Evolutionary conservation across 2,329 filamentous ascomycete species (phyloP).

Genomic region (Colletotrichum tabaci): DNA sequence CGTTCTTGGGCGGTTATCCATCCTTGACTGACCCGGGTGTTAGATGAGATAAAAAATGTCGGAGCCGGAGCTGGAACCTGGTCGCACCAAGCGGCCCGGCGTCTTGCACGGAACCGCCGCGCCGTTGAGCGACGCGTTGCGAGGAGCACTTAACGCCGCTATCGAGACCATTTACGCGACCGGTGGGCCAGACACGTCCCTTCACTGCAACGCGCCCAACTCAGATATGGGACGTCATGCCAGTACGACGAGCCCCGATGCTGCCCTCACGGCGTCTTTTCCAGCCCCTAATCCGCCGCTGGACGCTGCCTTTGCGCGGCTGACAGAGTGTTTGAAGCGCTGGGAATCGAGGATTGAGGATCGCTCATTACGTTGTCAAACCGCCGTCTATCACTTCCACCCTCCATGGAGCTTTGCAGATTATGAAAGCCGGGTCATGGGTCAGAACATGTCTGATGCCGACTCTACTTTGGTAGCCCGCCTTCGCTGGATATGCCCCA

Average conservation of each 20-base stretch:
- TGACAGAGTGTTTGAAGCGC: conserved; percentile 4
- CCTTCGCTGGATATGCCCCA: conserved; percentile 17
- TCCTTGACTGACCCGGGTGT: background rate
- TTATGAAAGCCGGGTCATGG: conserved; percentile 20
- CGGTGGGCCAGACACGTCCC: conserved; percentile 20
- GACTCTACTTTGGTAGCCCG: conserved; percentile 13
- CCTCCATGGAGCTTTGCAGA: conserved; percentile 21
- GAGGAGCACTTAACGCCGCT: conserved; percentile 19
- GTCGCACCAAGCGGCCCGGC: conserved; percentile 14
- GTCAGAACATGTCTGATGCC: conserved; percentile 14
- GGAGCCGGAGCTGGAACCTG: conserved; percentile 13
- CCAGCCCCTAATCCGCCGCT: background rate
- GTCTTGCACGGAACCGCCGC: conserved; percentile 23
- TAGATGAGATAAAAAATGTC: conserved; percentile 27
- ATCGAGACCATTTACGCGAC: conserved; percentile 36
- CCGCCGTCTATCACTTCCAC: conserved; percentile 33
- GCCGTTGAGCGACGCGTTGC: conserved; percentile 24
- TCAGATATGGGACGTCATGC: conserved; percentile 2
- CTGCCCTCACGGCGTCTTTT: background rate
- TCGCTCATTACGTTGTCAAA: conserved; percentile 20
- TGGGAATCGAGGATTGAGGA: conserved; percentile 20
- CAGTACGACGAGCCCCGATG: background rate
- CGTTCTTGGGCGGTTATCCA: background rate
- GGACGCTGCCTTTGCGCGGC: conserved; percentile 1
- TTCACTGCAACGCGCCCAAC: background rate